Conservation (phyloP, 306 rosid species). For the Canavalia gladiata region DNA sequence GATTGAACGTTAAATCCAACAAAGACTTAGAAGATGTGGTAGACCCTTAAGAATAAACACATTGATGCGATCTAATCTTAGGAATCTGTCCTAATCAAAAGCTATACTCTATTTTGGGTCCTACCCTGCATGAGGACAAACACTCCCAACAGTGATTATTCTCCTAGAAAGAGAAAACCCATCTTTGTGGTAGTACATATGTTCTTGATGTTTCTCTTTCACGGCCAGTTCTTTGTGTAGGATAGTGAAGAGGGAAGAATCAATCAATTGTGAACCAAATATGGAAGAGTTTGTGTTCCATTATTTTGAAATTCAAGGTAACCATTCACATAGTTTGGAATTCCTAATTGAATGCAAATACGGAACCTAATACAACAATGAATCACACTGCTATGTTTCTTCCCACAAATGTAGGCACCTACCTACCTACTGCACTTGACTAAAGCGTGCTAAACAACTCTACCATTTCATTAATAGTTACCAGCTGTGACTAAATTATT, state of each 20-base stretch:
- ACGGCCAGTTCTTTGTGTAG: constrained; percentile 23
- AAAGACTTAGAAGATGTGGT: too few species aligned
- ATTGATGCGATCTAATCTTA: constrained; percentile 1
- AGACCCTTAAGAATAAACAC: not conserved
- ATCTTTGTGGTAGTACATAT: constrained; percentile 26
- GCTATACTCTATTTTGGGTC: constrained; percentile 38
- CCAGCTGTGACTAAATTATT: not conserved
- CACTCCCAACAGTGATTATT: constrained; percentile 43
- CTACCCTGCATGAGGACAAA: constrained; percentile 46
- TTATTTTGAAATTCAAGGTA: constrained; percentile 12
- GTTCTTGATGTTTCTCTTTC: constrained; percentile 47
- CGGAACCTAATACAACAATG: not conserved
- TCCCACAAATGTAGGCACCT: not conserved
- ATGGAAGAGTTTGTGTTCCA: constrained; percentile 18
- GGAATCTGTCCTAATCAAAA: constrained; percentile 39
- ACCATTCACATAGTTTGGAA: not conserved
- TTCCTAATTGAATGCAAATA: constrained; percentile 18
- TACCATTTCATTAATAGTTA: constrained; percentile 24
- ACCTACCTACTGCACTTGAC: constrained; percentile 27
- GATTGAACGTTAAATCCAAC: too few species aligned
- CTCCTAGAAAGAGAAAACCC: constrained; percentile 37
- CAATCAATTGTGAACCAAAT: constrained; percentile 34
- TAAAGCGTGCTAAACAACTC: constrained; percentile 2
- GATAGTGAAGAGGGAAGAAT: constrained; percentile 19
- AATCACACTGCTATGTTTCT: not conserved